Evolutionary conservation across 441 rosid species (phyloP), one percentile per base, ranked within the genome.

Genomic region (Pelargonium australe): DNA sequence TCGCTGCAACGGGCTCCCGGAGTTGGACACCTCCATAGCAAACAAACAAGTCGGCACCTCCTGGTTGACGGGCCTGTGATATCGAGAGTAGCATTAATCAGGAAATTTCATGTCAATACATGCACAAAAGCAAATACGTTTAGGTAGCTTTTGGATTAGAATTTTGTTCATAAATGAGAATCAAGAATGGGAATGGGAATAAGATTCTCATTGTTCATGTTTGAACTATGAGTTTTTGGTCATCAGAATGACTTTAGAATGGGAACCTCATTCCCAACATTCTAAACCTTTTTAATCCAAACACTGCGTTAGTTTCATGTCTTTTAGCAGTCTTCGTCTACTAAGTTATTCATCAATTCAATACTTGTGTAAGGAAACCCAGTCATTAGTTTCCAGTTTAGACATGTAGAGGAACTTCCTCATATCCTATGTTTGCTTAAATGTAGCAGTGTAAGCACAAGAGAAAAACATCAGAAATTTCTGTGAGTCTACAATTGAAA

Each of bases 21-120:
- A 80, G 89, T 75, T 90, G 92, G 71, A 90, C 96, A 45, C 96
- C 97, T 0, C 78, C 97, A 19, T 88, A 95, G 83, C 99, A 91
- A 64, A 95, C 74, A 80, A 88, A 95, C 80, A 95, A 47, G 72
- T 87, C 92, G 0, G 96, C 96, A 5, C 97, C 96, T 75, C 90
- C 99, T 19, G 94, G 94, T 80, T 78, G 73, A 28, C 91, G 88
- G 40, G 99, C 97, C 99, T 95, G 73, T 2, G 20, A 53, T n/a
- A n/a, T 7, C 10, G 49, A 53, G 19, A n/a, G 60, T 53, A 53
- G 19, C 60, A 53, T 53, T 53, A 53, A 8, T 53, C 14, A 16
- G 57, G 37, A 31, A 31, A 31, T 31, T 31, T 31, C 37, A 4
- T 31, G 37, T 31, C 37, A 31, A 31, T 31, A 31, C 37, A 31